Evolutionary conservation across 768 basidiomycete genomes (phyloP).

Genomic region (Tulasnella sp.): DNA sequence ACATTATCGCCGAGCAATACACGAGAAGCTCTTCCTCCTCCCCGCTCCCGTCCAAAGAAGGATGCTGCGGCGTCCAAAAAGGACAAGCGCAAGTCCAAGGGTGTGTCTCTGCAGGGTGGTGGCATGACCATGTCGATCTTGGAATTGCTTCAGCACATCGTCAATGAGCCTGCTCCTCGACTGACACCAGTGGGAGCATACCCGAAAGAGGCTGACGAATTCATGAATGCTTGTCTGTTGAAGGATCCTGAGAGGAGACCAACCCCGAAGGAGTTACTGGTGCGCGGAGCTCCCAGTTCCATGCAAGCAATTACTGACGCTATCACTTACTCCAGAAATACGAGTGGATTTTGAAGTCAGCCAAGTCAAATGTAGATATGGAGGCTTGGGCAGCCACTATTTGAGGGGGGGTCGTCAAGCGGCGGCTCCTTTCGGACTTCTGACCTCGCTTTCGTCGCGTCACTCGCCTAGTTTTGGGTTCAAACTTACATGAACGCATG

Average conservation of each 20-base stretch:
- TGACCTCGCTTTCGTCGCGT: neutral
- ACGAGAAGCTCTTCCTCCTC: constrained; percentile 20
- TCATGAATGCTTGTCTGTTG: constrained; percentile 81
- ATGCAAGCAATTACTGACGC: constrained; percentile 1
- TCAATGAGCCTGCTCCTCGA: constrained; percentile 93
- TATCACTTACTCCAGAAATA: constrained; percentile 44
- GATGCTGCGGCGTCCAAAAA: constrained; percentile 45
- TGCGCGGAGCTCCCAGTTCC: constrained; percentile 34
- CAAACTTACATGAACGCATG: neutral
- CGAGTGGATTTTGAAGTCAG: constrained; percentile 62
- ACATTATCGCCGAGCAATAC: constrained; percentile 58
- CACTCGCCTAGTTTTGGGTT: neutral
- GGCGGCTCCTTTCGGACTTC: neutral
- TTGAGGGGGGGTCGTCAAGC: neutral
- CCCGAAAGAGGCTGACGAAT: constrained; percentile 67
- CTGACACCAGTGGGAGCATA: constrained; percentile 67
- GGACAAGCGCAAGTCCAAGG: constrained; percentile 81
- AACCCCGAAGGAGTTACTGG: constrained; percentile 82
- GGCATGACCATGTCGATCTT: constrained; percentile 98
- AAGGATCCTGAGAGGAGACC: constrained; percentile 81
- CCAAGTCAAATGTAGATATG: constrained; percentile 55
- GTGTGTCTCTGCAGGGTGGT: constrained; percentile 87
- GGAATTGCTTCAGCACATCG: constrained; percentile 94
- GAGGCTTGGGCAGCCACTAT: constrained; percentile 57
- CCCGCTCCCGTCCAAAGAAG: constrained; percentile 28